phyloP scores from a whole-genome alignment of 1,284 basidiomycete species.

The Pyrrhoderma lamaoense region DNA sequence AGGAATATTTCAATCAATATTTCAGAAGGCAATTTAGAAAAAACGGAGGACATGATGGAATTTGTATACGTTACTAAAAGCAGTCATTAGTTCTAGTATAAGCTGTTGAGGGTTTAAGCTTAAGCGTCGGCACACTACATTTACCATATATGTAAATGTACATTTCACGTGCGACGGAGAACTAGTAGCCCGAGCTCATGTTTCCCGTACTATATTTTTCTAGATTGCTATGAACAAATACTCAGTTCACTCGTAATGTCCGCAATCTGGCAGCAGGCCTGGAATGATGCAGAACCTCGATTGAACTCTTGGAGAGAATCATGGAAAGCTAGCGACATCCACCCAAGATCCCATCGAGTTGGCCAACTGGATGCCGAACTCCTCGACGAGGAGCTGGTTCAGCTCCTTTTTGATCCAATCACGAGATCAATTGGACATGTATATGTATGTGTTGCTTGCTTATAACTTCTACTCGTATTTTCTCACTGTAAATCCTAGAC shows the following conservation, averaged over 20 bases:
- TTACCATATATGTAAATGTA: no score
- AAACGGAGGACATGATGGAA: neutral
- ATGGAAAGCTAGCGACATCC: conserved; percentile 26
- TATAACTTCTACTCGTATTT: neutral
- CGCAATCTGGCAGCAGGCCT: conserved; percentile 49
- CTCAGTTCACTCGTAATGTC: no score
- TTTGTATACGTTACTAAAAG: no score
- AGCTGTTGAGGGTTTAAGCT: no score
- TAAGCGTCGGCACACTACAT: no score
- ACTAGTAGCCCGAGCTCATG: no score
- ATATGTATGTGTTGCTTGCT: conserved; percentile 43
- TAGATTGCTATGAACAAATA: no score
- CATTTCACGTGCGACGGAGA: no score
- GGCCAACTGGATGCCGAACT: conserved; percentile 91
- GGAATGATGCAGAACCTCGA: conserved; percentile 50
- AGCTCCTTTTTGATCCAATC: conserved; percentile 80
- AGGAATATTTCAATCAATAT: conserved; percentile 3
- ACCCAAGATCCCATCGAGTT: conserved; percentile 64
- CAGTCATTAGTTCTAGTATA: no score
- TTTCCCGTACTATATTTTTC: no score
- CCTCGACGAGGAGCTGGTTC: conserved; percentile 84
- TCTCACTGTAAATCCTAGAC: no score
- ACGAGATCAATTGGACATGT: conserved; percentile 64
- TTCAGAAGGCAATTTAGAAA: conserved; percentile 1
- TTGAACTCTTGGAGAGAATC: conserved; percentile 41